A percentile compares a stretch with the other conserved stretches of the same genome.
phyloP scores from a whole-genome alignment of 2,329 filamentous ascomycete genomes.

The Waltergamsia citrina region DNA sequence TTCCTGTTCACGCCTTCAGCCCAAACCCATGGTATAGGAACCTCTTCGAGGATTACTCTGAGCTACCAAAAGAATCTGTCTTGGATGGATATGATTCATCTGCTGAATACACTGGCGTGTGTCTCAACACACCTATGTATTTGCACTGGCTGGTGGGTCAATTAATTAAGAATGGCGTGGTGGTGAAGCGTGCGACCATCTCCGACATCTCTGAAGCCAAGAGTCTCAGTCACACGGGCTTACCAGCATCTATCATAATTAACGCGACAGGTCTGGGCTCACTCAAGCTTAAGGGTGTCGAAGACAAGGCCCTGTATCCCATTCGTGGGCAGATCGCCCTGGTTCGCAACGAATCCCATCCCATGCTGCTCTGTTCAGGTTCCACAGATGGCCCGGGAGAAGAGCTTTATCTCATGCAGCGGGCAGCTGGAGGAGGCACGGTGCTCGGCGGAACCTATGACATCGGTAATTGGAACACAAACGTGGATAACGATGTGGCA shows the following conservation, averaged over 20 bases:
- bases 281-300: conserved; percentile 68
- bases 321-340: conserved; percentile 79
- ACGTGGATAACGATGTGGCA: conserved; percentile 72
- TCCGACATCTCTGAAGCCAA: conserved; percentile 65
- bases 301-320: conserved; percentile 64
- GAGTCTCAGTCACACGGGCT: conserved; percentile 38
- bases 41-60: conserved; percentile 60
- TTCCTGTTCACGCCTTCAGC: conserved; percentile 53
- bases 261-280: conserved; percentile 81
- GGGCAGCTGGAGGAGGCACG: conserved; percentile 71
- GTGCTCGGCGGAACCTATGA: conserved; percentile 79
- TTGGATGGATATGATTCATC: conserved; percentile 59
- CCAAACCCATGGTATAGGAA: conserved; percentile 67
- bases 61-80: conserved; percentile 48
- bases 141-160: conserved; percentile 77
- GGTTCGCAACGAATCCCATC: conserved; percentile 66
- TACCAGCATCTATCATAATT: conserved; percentile 63
- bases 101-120: conserved; percentile 72
- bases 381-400: conserved; percentile 68
- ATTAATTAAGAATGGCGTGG: conserved; percentile 64
- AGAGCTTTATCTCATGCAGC: conserved; percentile 71
- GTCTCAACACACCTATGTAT: conserved; percentile 86
- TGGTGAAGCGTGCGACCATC: conserved; percentile 53
- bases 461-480: conserved; percentile 68
- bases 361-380: conserved; percentile 63